phyloP scores from a whole-genome alignment of 2,329 filamentous ascomycete species.

The Apiospora rasikravindrae region DNA sequence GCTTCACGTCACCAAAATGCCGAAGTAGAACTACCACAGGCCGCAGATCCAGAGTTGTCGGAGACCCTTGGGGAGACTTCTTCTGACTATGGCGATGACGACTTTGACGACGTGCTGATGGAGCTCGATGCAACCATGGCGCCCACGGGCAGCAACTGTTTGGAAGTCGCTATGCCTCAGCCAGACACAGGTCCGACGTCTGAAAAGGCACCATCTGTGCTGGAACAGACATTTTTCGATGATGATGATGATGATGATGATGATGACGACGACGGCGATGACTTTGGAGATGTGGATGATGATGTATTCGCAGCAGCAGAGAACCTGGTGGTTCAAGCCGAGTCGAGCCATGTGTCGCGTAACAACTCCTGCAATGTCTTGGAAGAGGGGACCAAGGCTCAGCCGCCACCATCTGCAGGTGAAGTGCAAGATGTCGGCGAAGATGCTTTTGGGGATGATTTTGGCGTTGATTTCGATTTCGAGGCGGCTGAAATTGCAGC shows the following conservation, averaged over 20 bases:
- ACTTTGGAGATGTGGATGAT: slow-evolving; percentile 71
- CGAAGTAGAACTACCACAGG: neutral
- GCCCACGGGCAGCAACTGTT: slow-evolving; percentile 22
- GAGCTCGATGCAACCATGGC: slow-evolving; percentile 52
- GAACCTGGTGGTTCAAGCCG: slow-evolving; percentile 44
- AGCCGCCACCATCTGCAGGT: slow-evolving; percentile 11
- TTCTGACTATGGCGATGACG: slow-evolving; percentile 62
- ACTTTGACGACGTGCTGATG: slow-evolving; percentile 64
- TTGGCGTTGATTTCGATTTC: slow-evolving; percentile 75
- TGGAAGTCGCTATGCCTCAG: slow-evolving; percentile 21
- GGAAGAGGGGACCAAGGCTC: neutral
- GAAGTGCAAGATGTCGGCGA: slow-evolving; percentile 42
- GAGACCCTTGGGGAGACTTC: slow-evolving; percentile 13
- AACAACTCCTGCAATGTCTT: slow-evolving; percentile 13
- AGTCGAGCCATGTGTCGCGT: slow-evolving; percentile 34
- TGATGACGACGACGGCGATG: slow-evolving; percentile 47
- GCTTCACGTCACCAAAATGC: slow-evolving; percentile 21
- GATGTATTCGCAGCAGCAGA: slow-evolving; percentile 59
- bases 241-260: slow-evolving; percentile 53
- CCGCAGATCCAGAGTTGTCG: neutral
- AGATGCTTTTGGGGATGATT: slow-evolving; percentile 71
- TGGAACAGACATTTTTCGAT: slow-evolving; percentile 25
- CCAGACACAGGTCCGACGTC: slow-evolving; percentile 27
- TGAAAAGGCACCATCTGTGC: slow-evolving; percentile 21
- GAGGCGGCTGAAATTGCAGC: slow-evolving; percentile 76